A percentile compares a stretch with the other conserved stretches of the same genome.
phyloP scores from a whole-genome alignment of 768 basidiomycete genomes.

The Lactifluus volemus region DNA sequence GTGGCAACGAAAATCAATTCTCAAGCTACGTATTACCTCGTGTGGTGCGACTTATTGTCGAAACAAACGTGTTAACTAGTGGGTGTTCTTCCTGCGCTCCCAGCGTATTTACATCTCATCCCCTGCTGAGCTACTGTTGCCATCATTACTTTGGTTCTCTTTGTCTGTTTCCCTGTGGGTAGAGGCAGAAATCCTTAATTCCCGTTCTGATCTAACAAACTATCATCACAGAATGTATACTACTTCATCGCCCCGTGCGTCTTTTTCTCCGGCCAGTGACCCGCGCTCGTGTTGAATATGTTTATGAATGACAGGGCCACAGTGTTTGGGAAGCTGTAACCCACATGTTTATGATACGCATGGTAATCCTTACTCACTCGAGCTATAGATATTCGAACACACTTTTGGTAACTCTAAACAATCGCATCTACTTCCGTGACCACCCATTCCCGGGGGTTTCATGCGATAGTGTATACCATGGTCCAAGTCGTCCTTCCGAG shows the following conservation, averaged over 20 bases:
- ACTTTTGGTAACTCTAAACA: constrained; percentile 22
- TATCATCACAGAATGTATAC: neutral
- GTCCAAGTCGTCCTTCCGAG: neutral
- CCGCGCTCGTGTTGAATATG: neutral
- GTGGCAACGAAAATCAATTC: neutral
- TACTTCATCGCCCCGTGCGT: constrained; percentile 2
- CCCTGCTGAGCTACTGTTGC: neutral
- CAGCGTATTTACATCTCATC: neutral
- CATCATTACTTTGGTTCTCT: constrained; percentile 4
- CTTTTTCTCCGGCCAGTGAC: neutral
- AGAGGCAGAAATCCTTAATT: neutral
- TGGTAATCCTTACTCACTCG: neutral
- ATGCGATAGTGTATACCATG: neutral
- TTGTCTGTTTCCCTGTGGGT: constrained; percentile 1
- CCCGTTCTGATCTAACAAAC: neutral
- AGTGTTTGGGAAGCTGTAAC: constrained; percentile 19
- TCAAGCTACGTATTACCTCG: constrained; percentile 16
- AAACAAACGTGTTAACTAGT: constrained; percentile 21
- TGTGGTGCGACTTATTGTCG: constrained; percentile 21
- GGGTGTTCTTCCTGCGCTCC: neutral
- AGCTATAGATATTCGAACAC: constrained; percentile 20
- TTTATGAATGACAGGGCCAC: constrained; percentile 9
- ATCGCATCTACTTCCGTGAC: constrained; percentile 8
- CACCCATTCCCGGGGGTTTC: neutral
- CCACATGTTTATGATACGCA: neutral